A percentile compares a stretch with the other conserved stretches of the same genome.
Evolutionary conservation across 495 filamentous ascomycete species (phyloP).

Genomic region (Penicillium tannophilum): DNA sequence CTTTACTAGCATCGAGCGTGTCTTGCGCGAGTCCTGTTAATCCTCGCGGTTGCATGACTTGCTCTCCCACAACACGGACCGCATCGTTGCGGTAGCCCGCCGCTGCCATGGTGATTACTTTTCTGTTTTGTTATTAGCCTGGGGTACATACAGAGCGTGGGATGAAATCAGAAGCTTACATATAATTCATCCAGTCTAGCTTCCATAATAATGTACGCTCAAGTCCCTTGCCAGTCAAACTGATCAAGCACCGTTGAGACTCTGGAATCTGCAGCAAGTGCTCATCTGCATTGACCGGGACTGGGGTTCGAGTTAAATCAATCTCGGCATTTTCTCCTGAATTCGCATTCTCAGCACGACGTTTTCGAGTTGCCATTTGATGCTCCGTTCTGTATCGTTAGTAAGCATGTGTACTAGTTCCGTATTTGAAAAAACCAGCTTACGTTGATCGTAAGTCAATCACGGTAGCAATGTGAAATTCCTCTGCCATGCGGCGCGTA

Average conservation of each 20-base stretch:
- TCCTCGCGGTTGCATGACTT: conserved; percentile 70
- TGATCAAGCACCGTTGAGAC: conserved; percentile 61
- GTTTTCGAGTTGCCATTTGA: conserved; percentile 66
- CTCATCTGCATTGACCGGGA: conserved; percentile 42
- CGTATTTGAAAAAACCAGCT: background rate
- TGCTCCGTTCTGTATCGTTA: conserved; percentile 64
- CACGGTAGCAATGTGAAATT: conserved; percentile 67
- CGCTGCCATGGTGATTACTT: conserved; percentile 59
- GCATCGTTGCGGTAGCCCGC: conserved; percentile 68
- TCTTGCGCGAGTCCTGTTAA: conserved; percentile 66
- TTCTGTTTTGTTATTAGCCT: conserved; percentile 37
- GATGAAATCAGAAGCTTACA: conserved; percentile 37
- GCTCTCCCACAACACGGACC: conserved; percentile 62
- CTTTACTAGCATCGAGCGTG: conserved; percentile 61
- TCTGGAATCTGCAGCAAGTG: conserved; percentile 59
- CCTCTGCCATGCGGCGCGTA: conserved; percentile 56
- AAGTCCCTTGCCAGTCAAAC: conserved; percentile 72
- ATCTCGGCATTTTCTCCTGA: conserved; percentile 15
- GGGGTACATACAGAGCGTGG: background rate
- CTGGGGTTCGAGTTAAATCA: conserved; percentile 33
- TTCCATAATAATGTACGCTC: conserved; percentile 66
- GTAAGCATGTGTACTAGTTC: background rate
- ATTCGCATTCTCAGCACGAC: conserved; percentile 41
- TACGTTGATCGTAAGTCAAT: conserved; percentile 80
- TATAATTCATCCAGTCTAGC: conserved; percentile 67